These are phyloP conservation scores for Spatholobus suberectus DNA, from an alignment of 306 rosid species.

Conservation along the genomic window DNA sequence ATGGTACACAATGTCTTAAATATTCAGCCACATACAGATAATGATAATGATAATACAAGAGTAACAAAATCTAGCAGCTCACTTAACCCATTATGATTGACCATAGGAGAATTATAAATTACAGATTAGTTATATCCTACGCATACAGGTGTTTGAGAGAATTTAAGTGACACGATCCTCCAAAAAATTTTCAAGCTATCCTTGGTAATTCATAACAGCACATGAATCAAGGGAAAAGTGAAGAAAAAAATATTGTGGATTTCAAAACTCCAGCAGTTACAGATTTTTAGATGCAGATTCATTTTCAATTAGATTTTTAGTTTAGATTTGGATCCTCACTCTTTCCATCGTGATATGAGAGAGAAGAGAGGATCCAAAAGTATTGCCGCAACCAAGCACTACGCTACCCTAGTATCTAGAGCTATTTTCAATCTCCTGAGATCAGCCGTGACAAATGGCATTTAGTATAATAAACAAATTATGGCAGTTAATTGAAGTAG, in stretches of 20 bases:
- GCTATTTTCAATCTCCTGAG: background rate
- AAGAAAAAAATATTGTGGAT: background rate
- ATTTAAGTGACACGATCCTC: slow-evolving; percentile 53
- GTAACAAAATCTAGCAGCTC: slow-evolving; percentile 41
- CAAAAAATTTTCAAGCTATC: slow-evolving; percentile 27
- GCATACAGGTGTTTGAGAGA: slow-evolving; percentile 46
- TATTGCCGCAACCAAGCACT: slow-evolving; percentile 9
- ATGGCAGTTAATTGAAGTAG: slow-evolving; percentile 29
- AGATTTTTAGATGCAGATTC: slow-evolving; percentile 13
- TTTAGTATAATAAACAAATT: slow-evolving; percentile 2
- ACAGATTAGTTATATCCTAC: slow-evolving; percentile 30
- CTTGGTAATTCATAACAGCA: slow-evolving; percentile 8
- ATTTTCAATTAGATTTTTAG: slow-evolving; percentile 26
- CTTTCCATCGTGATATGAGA: background rate
- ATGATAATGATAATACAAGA: slow-evolving; percentile 20
- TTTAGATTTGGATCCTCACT: slow-evolving; percentile 16
- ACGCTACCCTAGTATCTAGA: slow-evolving; percentile 7
- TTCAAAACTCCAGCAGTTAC: background rate
- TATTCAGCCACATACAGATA: slow-evolving; percentile 36
- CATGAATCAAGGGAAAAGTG: background rate
- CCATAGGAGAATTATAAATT: slow-evolving; percentile 33
- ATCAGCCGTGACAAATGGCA: slow-evolving; percentile 30
- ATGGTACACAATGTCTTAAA: slow-evolving; percentile 44
- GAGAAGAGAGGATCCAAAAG: slow-evolving; percentile 14
- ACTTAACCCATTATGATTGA: slow-evolving; percentile 56